phyloP scores from a whole-genome alignment of 495 filamentous ascomycete genomes.

The Podospora appendiculata region DNA sequence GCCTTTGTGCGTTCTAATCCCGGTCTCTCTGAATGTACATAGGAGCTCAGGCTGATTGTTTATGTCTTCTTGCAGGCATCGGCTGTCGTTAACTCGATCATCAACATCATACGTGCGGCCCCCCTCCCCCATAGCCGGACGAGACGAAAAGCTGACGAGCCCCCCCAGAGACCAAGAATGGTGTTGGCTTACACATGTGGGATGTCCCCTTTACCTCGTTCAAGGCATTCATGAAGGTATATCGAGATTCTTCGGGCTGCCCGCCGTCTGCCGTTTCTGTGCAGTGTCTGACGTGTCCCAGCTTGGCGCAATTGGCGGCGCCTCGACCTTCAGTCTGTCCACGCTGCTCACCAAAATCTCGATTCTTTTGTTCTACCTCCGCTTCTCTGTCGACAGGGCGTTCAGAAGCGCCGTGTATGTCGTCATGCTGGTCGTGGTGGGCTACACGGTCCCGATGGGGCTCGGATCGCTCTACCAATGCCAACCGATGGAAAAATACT shows the following conservation, averaged over 20 bases:
- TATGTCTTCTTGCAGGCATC: not conserved
- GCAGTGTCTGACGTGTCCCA: not conserved
- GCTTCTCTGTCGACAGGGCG: slow-evolving; percentile 10
- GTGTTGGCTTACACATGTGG: slow-evolving; percentile 4
- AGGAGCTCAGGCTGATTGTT: not conserved
- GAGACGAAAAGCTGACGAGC: not conserved
- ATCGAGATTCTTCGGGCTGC: not conserved
- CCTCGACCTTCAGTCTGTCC: slow-evolving; percentile 14
- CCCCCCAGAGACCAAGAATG: slow-evolving; percentile 2
- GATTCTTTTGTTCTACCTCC: slow-evolving; percentile 23
- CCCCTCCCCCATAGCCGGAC: not conserved
- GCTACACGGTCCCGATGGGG: slow-evolving; percentile 14
- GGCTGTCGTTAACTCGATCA: slow-evolving; percentile 2
- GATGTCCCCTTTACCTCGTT: not conserved
- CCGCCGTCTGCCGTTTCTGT: not conserved
- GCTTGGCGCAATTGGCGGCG: slow-evolving; percentile 13
- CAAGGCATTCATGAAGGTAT: slow-evolving; percentile 4
- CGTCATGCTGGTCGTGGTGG: slow-evolving; percentile 16
- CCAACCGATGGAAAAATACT: slow-evolving; percentile 15
- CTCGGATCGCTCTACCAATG: slow-evolving; percentile 17
- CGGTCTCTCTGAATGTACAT: not conserved
- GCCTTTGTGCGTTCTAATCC: not conserved
- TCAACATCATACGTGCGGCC: not conserved
- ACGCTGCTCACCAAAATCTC: slow-evolving; percentile 26
- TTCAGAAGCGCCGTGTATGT: slow-evolving; percentile 17